phyloP scores from a whole-genome alignment of 176 grass and related monocot genomes.

The Luzula sylvatica region DNA sequence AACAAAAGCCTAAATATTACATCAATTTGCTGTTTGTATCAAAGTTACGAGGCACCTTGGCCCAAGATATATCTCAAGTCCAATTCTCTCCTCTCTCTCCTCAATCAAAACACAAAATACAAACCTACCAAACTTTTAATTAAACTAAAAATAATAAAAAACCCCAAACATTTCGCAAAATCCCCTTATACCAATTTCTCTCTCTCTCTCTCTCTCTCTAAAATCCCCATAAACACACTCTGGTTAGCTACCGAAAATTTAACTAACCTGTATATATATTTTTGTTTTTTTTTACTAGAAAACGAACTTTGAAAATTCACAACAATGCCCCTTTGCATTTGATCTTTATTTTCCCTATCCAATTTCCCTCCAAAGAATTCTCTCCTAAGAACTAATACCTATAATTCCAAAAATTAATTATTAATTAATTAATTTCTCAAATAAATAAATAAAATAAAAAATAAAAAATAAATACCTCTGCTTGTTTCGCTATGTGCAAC shows the following conservation, averaged over 20 bases:
- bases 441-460: neutral
- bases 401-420: neutral
- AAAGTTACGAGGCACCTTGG: neutral
- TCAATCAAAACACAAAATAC: constrained; percentile 20
- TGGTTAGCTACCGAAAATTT: constrained; percentile 24
- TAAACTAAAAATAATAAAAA: constrained; percentile 7
- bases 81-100: constrained; percentile 20
- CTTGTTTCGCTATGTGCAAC: constrained; percentile 60
- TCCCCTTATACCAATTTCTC: constrained; percentile 12
- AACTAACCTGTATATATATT: constrained; percentile 27
- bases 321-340: constrained; percentile 21
- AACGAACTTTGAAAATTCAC: constrained; percentile 19
- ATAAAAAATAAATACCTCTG: constrained; percentile 28
- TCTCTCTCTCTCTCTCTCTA: constrained; percentile 16
- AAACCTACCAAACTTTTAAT: constrained; percentile 21
- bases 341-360: constrained; percentile 19
- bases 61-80: constrained; percentile 14
- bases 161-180: constrained; percentile 14
- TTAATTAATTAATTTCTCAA: neutral
- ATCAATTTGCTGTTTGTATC: constrained; percentile 20
- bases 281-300: too few relatives aligned
- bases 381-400: constrained; percentile 27
- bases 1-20: constrained; percentile 26
- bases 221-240: constrained; percentile 25
- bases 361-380: neutral